Evolutionary conservation across 1,284 basidiomycete species (phyloP), one percentile per base, ranked within the genome.

Genomic region (Moniliophthora roreri): DNA sequence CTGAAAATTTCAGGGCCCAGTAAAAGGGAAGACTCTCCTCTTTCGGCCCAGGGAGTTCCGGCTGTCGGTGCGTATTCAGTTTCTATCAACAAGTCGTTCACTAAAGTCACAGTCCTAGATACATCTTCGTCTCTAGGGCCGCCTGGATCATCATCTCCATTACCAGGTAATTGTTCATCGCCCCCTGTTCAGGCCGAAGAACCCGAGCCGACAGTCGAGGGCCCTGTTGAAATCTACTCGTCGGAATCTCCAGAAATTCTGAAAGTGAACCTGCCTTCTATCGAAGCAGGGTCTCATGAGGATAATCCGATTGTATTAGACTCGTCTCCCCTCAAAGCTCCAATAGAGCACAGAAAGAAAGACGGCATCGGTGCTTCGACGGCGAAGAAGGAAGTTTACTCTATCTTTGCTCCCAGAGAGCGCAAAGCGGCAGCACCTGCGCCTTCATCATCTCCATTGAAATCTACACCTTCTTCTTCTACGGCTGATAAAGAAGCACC

Each of bases 231-330:
- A 46, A 32, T 32, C 2, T 15, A 20, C 1, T 39, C 38, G 5
- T 34, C 8, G 15, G 40, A 28, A 9, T 37, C 3, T 16, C 35
- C 34, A 16, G 20, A n/a, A 15, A 10, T 35, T 3, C 5, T 32
- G n/a, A 36, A 10, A 37, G 40, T 47, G 39, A 20, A 26, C 23
- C 18, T 42, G 35, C 54, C 42, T 50, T n/a, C n/a, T n/a, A n/a
- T n/a, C n/a, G n/a, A n/a, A n/a, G n/a, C n/a, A n/a, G 50, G 52
- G 24, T 35, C 28, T 47, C 48, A 36, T 34, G 46, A 53, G 47
- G 48, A 72, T 48, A 62, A 72, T 53, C 78, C 78, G 10, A 79
- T 80, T 54, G 53, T 79, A 39, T 66, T 81, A 18, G 72, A 74
- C 42, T 71, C 71, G 18, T 74, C 75, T 37, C 75, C 77, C 10